A percentile compares a stretch with the other conserved stretches of the same genome.
These are phyloP conservation scores for Chamaecrista fasciculata DNA, from an alignment of 306 rosid species.

Conservation along the genomic window DNA sequence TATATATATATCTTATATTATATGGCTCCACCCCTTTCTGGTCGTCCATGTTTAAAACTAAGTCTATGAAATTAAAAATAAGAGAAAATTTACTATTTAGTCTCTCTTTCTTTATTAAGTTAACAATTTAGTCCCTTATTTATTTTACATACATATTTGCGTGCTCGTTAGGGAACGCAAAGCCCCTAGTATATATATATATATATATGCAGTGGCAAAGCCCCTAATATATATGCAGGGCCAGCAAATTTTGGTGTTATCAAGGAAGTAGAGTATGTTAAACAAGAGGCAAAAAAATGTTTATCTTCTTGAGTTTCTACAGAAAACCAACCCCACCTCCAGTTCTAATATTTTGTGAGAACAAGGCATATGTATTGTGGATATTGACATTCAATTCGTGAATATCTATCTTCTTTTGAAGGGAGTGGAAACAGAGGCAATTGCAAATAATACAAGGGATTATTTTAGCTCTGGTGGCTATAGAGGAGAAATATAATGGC, in stretches of 20 bases:
- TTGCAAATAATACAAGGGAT: conserved; percentile 76
- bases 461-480: conserved; percentile 96
- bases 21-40: too few species aligned
- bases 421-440: conserved; percentile 92
- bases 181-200: too few species aligned
- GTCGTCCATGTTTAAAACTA: too few species aligned
- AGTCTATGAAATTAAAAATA: too few species aligned
- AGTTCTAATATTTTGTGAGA: conserved; percentile 81
- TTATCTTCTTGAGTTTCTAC: conserved; percentile 86
- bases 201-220: too few species aligned
- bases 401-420: conserved; percentile 86
- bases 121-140: too few species aligned
- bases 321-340: conserved; percentile 94
- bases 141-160: too few species aligned
- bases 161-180: too few species aligned
- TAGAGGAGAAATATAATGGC: conserved; percentile 69
- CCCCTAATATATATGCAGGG: too few species aligned
- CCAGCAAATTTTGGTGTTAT: conserved; percentile 91
- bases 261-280: conserved; percentile 92
- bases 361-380: conserved; percentile 91
- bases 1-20: too few species aligned
- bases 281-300: conserved; percentile 91
- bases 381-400: conserved; percentile 93
- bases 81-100: too few species aligned
- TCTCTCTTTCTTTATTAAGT: too few species aligned